phyloP scores from a whole-genome alignment of 495 filamentous ascomycete genomes.

The Hypoxylon perforatum region DNA sequence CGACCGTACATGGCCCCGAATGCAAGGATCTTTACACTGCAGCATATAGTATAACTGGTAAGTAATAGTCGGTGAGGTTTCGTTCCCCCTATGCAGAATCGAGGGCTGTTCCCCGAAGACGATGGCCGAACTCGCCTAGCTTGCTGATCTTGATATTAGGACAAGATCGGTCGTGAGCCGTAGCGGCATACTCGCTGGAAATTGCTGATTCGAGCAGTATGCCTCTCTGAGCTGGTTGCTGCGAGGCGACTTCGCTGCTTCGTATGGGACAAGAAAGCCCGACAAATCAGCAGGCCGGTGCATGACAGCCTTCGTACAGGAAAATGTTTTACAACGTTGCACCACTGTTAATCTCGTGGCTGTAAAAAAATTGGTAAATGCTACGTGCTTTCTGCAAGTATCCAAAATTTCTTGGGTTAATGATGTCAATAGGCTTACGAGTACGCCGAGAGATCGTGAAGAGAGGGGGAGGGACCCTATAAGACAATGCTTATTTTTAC shows the following conservation, averaged over 20 bases:
- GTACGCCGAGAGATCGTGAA: no score
- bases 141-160: conserved; percentile 1
- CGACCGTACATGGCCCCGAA: conserved; percentile 21
- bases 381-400: no score
- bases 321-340: no score
- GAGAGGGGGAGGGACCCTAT: no score
- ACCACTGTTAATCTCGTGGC: no score
- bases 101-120: conserved; percentile 9
- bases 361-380: no score
- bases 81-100: conserved; percentile 23
- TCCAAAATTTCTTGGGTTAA: no score
- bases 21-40: conserved; percentile 38
- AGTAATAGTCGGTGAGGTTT: conserved; percentile 39
- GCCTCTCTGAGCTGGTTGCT: not conserved
- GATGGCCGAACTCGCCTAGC: not conserved
- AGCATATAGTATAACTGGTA: conserved; percentile 29
- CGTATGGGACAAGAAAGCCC: no score
- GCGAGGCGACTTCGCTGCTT: no score
- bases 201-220: conserved; percentile 14
- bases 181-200: conserved; percentile 18
- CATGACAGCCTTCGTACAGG: no score
- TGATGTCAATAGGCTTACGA: no score
- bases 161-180: conserved; percentile 14
- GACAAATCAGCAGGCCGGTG: not conserved
- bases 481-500: no score